A percentile compares a stretch with the other conserved stretches of the same genome.
phyloP scores from a whole-genome alignment of 495 filamentous ascomycete species.

The Podospora pseudocomata region DNA sequence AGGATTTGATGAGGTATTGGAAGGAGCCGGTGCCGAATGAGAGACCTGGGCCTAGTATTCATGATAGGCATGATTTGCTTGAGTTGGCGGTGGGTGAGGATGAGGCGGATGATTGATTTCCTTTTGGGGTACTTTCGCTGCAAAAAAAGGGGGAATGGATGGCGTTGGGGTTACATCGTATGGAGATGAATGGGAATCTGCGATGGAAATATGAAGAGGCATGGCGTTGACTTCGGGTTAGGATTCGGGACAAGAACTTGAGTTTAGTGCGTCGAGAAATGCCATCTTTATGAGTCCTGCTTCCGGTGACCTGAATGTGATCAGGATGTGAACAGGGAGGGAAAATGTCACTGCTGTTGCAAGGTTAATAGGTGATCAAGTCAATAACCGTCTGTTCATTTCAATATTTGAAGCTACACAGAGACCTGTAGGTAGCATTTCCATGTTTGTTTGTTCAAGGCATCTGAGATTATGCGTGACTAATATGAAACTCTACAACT shows the following conservation, averaged over 20 bases:
- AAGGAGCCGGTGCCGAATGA: slow-evolving; percentile 50
- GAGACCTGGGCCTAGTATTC: slow-evolving; percentile 36
- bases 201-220: not conserved
- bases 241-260: not conserved
- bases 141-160: not conserved
- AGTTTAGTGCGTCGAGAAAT: not conserved
- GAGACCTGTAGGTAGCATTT: too few species aligned
- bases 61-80: slow-evolving; percentile 27
- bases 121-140: not conserved
- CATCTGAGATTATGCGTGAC: too few species aligned
- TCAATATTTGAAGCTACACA: too few species aligned
- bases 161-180: not conserved
- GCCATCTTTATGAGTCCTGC: not conserved
- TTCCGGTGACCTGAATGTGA: not conserved
- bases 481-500: too few species aligned
- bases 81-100: slow-evolving; percentile 8
- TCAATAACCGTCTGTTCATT: too few species aligned
- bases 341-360: too few species aligned
- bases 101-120: not conserved
- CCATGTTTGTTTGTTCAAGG: too few species aligned
- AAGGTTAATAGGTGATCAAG: too few species aligned
- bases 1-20: slow-evolving; percentile 68
- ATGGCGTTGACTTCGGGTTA: not conserved
- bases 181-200: not conserved
- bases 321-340: not conserved